These are phyloP conservation scores for Penicillium canescens DNA, from an alignment of 495 filamentous ascomycete genomes.

Conservation along the genomic window DNA sequence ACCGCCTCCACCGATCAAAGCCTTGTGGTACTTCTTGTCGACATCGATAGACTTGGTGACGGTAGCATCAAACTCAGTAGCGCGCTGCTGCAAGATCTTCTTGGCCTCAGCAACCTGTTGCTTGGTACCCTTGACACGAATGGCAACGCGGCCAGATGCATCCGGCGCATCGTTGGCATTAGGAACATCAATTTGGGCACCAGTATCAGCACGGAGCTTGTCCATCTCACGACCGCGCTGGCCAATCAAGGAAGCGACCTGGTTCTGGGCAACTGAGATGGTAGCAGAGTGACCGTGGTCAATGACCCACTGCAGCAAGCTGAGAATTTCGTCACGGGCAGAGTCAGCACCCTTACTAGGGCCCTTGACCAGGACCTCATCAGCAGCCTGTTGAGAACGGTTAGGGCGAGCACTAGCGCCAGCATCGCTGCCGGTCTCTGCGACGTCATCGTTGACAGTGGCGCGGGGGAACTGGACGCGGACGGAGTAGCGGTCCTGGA, in stretches of 20 bases:
- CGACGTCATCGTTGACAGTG: constrained; percentile 60
- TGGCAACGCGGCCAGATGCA: constrained; percentile 67
- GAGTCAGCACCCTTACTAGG: constrained; percentile 88
- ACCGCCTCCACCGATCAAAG: constrained; percentile 88
- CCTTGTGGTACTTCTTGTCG: constrained; percentile 87
- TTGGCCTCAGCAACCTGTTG: constrained; percentile 86
- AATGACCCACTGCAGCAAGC: constrained; percentile 79
- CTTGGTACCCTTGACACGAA: constrained; percentile 88
- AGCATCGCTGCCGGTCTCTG: constrained; percentile 69
- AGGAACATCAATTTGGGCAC: constrained; percentile 88
- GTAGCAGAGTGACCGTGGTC: constrained; percentile 78
- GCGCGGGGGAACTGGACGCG: constrained; percentile 91
- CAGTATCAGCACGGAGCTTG: constrained; percentile 76
- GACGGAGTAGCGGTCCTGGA: constrained; percentile 85
- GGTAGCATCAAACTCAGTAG: constrained; percentile 80
- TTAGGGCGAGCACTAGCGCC: constrained; percentile 54
- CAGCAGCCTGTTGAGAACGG: constrained; percentile 70
- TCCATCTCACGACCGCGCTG: constrained; percentile 89
- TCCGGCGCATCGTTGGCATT: constrained; percentile 61
- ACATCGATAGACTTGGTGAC: constrained; percentile 81
- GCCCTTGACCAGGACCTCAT: constrained; percentile 90
- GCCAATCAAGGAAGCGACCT: constrained; percentile 87
- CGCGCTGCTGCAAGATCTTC: constrained; percentile 81
- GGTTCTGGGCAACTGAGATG: constrained; percentile 82
- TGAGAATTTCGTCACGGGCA: constrained; percentile 85